Evolutionary conservation across 768 basidiomycete species (phyloP).

Genomic region (Coprinopsis marcescibilis): DNA sequence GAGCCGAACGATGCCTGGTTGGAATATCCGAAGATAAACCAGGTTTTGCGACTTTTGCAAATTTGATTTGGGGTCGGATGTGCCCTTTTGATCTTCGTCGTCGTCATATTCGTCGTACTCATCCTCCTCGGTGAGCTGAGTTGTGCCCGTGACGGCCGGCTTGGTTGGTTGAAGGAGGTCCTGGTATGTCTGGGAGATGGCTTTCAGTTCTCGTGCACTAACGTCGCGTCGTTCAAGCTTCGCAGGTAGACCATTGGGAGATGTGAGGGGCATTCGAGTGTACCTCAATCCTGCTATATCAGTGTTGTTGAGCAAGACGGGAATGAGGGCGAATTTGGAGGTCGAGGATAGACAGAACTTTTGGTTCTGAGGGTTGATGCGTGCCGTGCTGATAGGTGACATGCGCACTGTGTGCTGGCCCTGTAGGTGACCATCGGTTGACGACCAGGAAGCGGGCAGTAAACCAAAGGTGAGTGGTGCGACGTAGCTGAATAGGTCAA

Average conservation of each 20-base stretch:
- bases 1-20: conserved; percentile 71
- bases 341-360: conserved; percentile 67
- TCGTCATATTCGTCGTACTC: conserved; percentile 72
- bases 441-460: conserved; percentile 33
- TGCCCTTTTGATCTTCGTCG: conserved; percentile 31
- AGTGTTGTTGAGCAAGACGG: conserved; percentile 88
- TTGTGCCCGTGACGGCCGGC: conserved; percentile 24
- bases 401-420: conserved; percentile 91
- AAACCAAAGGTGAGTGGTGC: conserved; percentile 47
- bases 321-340: conserved; percentile 57
- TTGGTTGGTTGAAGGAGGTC: conserved; percentile 45
- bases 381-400: conserved; percentile 91
- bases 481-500: conserved; percentile 44
- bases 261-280: conserved; percentile 60
- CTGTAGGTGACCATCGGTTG: conserved; percentile 55
- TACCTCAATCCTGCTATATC: conserved; percentile 67
- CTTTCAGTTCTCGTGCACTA: conserved; percentile 57
- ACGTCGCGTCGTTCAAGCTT: conserved; percentile 53
- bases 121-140: conserved; percentile 56
- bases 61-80: conserved; percentile 28
- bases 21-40: conserved; percentile 62
- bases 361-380: conserved; percentile 70
- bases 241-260: conserved; percentile 31
- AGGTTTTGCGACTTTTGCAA: conserved; percentile 75
- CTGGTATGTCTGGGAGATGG: conserved; percentile 55